Evolutionary conservation across 345 rosid genomes (phyloP).

Genomic region (Syzygium jambos): DNA sequence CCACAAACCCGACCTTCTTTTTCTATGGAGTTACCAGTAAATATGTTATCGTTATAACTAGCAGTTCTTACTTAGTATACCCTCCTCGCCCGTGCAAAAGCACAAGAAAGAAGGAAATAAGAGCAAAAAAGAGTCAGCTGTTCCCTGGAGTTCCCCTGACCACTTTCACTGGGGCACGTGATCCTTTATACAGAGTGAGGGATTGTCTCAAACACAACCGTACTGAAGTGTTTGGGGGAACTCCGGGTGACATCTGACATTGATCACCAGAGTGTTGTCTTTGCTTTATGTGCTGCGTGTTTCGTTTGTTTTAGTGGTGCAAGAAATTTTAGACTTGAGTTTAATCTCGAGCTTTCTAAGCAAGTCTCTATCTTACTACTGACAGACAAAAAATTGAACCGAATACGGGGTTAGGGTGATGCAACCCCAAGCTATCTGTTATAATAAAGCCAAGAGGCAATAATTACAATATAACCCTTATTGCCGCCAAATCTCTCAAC

Average conservation of each 20-base stretch:
- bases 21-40: not conserved
- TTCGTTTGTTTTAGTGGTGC: not conserved
- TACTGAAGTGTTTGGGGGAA: conserved; percentile 33
- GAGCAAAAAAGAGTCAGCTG: not conserved
- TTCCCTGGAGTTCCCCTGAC: conserved; percentile 17
- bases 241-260: conserved; percentile 14
- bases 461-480: no score
- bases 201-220: not conserved
- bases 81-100: not conserved
- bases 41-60: not conserved
- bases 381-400: no score
- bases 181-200: not conserved
- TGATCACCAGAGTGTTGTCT: not conserved
- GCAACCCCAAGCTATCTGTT: no score
- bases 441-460: no score
- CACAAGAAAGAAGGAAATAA: not conserved
- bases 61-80: not conserved
- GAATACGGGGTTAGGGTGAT: no score
- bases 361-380: not conserved
- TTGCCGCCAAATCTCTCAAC: no score
- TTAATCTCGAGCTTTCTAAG: not conserved
- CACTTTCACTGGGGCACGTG: conserved; percentile 15
- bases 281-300: not conserved
- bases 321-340: not conserved
- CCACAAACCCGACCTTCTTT: not conserved